Evolutionary conservation across 2,329 filamentous ascomycete species (phyloP).

Genomic region (Sporothrix phasma): DNA sequence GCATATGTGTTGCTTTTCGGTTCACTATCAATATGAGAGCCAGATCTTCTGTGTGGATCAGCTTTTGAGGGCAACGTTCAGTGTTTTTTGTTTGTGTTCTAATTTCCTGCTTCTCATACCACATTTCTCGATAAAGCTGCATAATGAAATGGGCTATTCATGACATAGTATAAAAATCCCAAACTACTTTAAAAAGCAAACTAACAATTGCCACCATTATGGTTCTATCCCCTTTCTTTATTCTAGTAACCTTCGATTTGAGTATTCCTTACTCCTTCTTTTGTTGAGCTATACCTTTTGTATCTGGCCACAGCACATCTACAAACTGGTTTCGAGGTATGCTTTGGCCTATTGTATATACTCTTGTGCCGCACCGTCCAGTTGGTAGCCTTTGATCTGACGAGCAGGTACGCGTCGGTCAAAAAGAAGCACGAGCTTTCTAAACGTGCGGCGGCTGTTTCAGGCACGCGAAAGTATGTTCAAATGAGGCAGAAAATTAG

Average conservation of each 20-base stretch:
- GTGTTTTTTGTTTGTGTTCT: neutral
- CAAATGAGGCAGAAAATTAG: conserved; percentile 38
- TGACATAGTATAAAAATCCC: no score
- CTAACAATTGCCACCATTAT: neutral
- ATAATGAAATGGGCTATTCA: no score
- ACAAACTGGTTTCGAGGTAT: neutral
- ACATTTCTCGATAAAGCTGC: neutral
- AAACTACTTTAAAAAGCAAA: neutral
- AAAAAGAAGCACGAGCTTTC: conserved; percentile 47
- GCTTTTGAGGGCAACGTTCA: neutral
- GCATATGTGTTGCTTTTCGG: neutral
- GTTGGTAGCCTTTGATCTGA: conserved; percentile 20
- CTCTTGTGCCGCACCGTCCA: neutral
- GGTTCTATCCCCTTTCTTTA: neutral
- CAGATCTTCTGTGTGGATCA: neutral
- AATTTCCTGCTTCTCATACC: neutral
- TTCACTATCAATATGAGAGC: neutral
- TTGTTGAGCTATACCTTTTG: neutral
- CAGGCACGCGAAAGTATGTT: conserved; percentile 43
- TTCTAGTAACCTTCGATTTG: neutral
- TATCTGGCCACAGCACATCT: no score
- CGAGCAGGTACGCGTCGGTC: conserved; percentile 34
- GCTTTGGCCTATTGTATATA: neutral
- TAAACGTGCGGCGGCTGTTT: conserved; percentile 44
- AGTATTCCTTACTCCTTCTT: neutral